Conservation (phyloP, 768 basidiomycete species). For the Mycena haematopus region DNA sequence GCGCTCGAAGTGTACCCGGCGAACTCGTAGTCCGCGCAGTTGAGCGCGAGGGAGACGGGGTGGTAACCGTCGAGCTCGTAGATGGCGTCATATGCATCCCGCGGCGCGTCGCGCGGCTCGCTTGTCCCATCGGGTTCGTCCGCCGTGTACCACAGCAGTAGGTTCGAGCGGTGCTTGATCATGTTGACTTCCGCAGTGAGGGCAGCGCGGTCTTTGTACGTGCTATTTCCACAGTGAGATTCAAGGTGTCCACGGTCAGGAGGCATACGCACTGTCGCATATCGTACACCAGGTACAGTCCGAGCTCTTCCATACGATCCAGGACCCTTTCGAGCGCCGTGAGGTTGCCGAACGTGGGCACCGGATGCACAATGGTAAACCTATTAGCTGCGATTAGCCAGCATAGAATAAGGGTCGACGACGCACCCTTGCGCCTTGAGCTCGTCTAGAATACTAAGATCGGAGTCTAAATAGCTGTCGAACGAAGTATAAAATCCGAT, state of each 20-base stretch:
- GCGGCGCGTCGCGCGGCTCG: conserved; percentile 54
- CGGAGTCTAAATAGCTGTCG: conserved; percentile 45
- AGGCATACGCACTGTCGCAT: conserved; percentile 55
- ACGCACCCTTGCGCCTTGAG: conserved; percentile 52
- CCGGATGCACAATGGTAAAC: conserved; percentile 54
- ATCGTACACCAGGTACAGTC: conserved; percentile 63
- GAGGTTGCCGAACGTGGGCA: conserved; percentile 58
- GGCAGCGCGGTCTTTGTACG: conserved; percentile 52
- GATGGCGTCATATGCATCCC: conserved; percentile 52
- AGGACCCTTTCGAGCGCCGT: conserved; percentile 49
- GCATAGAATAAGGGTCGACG: neutral
- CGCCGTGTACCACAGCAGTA: conserved; percentile 29
- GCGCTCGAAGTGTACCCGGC: conserved; percentile 55
- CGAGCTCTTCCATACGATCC: conserved; percentile 60
- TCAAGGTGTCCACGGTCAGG: neutral
- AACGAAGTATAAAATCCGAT: conserved; percentile 62
- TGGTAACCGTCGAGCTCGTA: conserved; percentile 60
- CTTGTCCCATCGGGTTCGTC: conserved; percentile 30
- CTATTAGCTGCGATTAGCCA: neutral
- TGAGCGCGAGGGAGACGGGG: conserved; percentile 58
- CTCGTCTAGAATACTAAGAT: conserved; percentile 49
- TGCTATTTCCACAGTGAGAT: conserved; percentile 36
- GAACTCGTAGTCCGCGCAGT: conserved; percentile 59
- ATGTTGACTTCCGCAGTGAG: conserved; percentile 56
- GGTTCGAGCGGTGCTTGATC: conserved; percentile 55